Conservation (phyloP, 352 stramenopile genomes). For the Phytophthora brassicae region DNA sequence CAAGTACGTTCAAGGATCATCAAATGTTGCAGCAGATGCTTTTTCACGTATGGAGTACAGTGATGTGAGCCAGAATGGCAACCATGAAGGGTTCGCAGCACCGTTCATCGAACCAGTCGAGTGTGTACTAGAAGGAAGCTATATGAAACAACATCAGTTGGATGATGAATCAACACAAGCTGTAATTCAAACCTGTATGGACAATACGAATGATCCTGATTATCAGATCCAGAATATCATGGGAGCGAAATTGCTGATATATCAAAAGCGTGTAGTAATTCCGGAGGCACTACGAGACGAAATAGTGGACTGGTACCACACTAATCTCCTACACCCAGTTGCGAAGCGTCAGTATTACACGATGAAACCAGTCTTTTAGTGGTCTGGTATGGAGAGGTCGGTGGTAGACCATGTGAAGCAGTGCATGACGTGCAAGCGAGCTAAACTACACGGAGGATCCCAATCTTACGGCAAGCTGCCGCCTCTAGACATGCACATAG, state of each 20-base stretch:
- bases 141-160: neutral
- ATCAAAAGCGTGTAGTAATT: neutral
- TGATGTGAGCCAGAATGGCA: too few relatives aligned
- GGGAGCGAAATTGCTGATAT: neutral
- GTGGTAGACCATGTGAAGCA: neutral
- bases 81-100: neutral
- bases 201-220: neutral
- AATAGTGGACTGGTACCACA: neutral
- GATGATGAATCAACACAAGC: neutral
- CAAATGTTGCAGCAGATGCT: neutral
- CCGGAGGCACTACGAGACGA: neutral
- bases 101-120: neutral
- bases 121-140: neutral
- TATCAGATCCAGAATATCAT: neutral
- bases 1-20: neutral
- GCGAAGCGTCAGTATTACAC: conserved; percentile 7
- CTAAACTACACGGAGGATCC: neutral
- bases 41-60: neutral
- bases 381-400: conserved; percentile 9
- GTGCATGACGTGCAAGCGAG: conserved; percentile 1
- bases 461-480: conserved; percentile 5
- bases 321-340: too few relatives aligned
- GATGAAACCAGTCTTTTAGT: conserved; percentile 2
- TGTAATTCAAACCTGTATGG: neutral
- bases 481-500: neutral